Base-by-base conservation (phyloP, 495 filamentous ascomycete species). In the Tetracladium setigerum region DNA sequence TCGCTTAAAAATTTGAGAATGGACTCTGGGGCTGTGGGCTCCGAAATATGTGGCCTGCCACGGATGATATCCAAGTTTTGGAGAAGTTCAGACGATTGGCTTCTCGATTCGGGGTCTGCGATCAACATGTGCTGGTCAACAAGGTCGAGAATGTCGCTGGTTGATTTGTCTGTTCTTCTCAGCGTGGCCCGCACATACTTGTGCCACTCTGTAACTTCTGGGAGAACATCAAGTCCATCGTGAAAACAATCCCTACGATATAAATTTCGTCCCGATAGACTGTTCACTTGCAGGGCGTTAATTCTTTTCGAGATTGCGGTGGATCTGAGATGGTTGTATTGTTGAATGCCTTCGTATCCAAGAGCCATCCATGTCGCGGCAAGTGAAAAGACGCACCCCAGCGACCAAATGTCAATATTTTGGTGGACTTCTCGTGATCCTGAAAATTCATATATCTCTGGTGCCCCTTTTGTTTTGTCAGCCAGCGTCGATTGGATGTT, bases 361-460 rank as follows among this genome's bases (percentile, higher is more conserved):
- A 69, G 46, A 9, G 64, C 50, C 8, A 67, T 53, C 66, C 67
- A 70, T 2, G 67, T 69, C 4, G 63, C 67, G 13, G 61, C 59
- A 12, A 63, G 45, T 4, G 67, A 70, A n/a, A 70, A 49, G 11
- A 70, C 64, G 56, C 67, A 70, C 1, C 66, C 67, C 41, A 69
- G 53, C 5, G 67, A 70, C 66, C 67, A 69, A 3, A 56, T 67
- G 41, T 69, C 66, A 41, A 68, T 66, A 27, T 51, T 54, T 52
- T 67, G 66, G 2, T 50, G 47, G 14, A 67, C 57, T 10, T 6
- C 33, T 24, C 32, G 40, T 56, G 16, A 54, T 43, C 8, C 42
- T 52, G 24, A 46, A 53, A 38, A 41, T 49, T 18, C 14, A 18
- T 39, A 18, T 18, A 39, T 4, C 37, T 39, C 15, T 17, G 16